A percentile compares a stretch with the other conserved stretches of the same genome.
phyloP scores from a whole-genome alignment of 208 protist species.

The Leishmania lainsoni region DNA sequence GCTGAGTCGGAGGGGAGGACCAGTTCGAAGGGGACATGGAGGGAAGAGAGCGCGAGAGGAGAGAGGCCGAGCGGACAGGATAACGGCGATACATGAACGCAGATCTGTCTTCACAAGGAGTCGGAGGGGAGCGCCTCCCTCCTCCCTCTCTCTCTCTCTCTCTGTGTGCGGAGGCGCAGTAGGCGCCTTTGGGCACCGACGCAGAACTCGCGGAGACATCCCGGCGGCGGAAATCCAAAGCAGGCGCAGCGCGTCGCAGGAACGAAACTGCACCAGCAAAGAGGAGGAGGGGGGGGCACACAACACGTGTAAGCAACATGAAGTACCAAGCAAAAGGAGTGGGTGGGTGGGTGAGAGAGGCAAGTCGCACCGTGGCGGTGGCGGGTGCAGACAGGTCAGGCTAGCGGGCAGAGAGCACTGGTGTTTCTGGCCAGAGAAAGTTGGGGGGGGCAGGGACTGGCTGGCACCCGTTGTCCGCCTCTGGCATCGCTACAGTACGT shows the following conservation, averaged over 20 bases:
- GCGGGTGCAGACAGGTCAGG: too few species aligned
- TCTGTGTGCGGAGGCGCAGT: neutral
- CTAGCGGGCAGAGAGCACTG: too few species aligned
- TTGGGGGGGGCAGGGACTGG: neutral
- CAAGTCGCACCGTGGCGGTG: too few species aligned
- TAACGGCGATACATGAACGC: neutral
- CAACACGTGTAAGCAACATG: too few species aligned
- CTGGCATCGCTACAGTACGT: constrained; percentile 3
- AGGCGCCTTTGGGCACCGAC: neutral
- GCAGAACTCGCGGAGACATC: too few species aligned
- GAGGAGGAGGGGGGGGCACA: neutral
- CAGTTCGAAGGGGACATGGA: neutral
- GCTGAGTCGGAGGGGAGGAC: neutral
- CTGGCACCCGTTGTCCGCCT: too few species aligned
- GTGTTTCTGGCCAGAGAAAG: neutral
- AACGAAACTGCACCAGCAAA: neutral
- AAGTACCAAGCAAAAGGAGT: neutral
- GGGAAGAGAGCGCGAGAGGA: neutral
- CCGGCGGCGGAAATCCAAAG: too few species aligned
- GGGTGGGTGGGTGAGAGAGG: neutral
- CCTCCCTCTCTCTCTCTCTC: neutral
- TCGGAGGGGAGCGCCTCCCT: neutral
- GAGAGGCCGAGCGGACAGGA: neutral
- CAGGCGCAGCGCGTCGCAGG: neutral
- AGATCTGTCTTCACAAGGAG: neutral